A percentile compares a stretch with the other conserved stretches of the same genome.
phyloP scores from a whole-genome alignment of 331 rosid genomes.

The Quercus phellos region DNA sequence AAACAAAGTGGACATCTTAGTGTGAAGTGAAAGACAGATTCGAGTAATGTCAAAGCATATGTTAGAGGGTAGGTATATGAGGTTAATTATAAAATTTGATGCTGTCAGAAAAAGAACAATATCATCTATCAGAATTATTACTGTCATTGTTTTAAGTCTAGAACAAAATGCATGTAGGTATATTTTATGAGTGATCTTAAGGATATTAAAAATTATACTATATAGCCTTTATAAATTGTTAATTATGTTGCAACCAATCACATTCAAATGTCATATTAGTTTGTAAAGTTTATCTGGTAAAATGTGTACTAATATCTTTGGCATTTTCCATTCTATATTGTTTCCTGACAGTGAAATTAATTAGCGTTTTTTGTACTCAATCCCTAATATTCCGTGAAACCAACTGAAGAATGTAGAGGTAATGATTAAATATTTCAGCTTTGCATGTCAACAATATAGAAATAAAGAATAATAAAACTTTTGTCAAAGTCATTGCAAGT shows the following conservation, averaged over 20 bases:
- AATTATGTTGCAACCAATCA: no score
- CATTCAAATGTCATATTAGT: no score
- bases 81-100: neutral
- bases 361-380: conserved; percentile 16
- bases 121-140: no score
- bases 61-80: neutral
- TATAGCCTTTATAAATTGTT: no score
- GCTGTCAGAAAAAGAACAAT: neutral
- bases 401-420: conserved; percentile 2
- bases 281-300: no score
- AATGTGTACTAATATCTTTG: no score
- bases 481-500: neutral
- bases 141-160: no score
- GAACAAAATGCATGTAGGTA: neutral
- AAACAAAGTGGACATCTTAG: conserved; percentile 9
- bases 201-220: no score
- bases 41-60: neutral
- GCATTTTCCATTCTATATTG: neutral
- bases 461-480: neutral
- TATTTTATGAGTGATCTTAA: no score
- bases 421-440: neutral
- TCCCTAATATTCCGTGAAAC: conserved; percentile 12
- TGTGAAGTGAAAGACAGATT: conserved; percentile 6
- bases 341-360: conserved; percentile 6
- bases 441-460: neutral